Evolutionary conservation across 2,329 filamentous ascomycete species (phyloP), one percentile per base, ranked within the genome.

Genomic region (Phaeosphaeriaceae sp.): DNA sequence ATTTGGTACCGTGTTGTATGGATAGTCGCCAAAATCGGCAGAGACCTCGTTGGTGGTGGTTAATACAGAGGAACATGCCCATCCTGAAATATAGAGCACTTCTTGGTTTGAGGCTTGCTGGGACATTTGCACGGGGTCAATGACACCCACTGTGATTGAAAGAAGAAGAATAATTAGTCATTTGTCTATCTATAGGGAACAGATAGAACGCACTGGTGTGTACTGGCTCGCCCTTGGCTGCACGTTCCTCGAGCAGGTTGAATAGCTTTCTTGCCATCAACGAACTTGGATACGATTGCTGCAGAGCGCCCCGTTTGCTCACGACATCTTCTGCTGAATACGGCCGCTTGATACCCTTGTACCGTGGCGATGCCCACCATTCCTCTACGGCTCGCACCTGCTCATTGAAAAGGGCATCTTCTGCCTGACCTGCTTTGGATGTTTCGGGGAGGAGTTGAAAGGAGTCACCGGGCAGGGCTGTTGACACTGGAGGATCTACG

Each of bases 101-200:
- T 99, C 93, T 72, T 97, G 94, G 76, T 97, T 90, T 5, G 90
- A 85, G 13, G 94, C 94, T 79, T 97, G 94, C 74, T 99, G 94
- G 40, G 94, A 96, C 94, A 99, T 97, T 77, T 99, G 94, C 9
- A 97, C 87, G n/a, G 94, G 94, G 70, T 99, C 94, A 75, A 99
- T 95, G 52, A 92, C 94, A 63, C 94, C 94, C 89, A 99, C 90
- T 93, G 54, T 23, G 48, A 28, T 45, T 29, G 15, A 18, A 32
- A 50, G n/a, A 48, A 17, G 32, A 6, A 34, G 28, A 15, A 70
- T 71, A 15, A 70, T 71, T 66, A 71, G 72, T 58, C 41, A 57
- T 54, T 65, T 42, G 48, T 53, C 60, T 59, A 52, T 57, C 48
- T 64, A 61, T 46, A 36, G 35, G 60, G 51, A 39, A 32, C 50